These are phyloP conservation scores for Hypoxylon sp. DNA, from an alignment of 2,329 filamentous ascomycete species.

Conservation along the genomic window DNA sequence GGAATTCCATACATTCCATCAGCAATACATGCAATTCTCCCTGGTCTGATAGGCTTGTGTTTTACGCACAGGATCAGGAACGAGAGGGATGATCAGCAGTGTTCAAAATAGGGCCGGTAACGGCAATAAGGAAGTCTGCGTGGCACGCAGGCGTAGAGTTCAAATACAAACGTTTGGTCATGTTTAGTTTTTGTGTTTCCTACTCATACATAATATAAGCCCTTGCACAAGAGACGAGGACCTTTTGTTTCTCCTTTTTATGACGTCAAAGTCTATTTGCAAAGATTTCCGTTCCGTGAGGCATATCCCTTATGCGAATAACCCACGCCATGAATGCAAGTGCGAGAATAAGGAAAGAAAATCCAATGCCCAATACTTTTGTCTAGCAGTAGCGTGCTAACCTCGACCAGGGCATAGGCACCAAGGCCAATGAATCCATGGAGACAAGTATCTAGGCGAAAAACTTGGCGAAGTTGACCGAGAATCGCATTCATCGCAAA, in stretches of 20 bases:
- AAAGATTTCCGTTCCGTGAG: constrained; percentile 51
- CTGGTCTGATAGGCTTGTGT: background rate
- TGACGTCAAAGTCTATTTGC: constrained; percentile 49
- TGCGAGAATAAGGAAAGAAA: constrained; percentile 42
- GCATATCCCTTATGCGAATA: constrained; percentile 50
- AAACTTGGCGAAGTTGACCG: constrained; percentile 33
- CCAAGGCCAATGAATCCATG: constrained; percentile 23
- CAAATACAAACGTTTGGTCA: constrained; percentile 27
- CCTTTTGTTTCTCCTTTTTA: constrained; percentile 48
- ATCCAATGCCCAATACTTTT: constrained; percentile 46
- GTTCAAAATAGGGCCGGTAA: background rate
- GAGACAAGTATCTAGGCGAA: constrained; percentile 38
- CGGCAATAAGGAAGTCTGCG: background rate
- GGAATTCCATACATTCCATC: background rate
- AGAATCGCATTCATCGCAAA: constrained; percentile 17
- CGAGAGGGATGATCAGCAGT: background rate
- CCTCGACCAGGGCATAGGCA: constrained; percentile 24
- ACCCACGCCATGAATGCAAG: constrained; percentile 51
- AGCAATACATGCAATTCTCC: background rate
- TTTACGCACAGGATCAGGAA: background rate
- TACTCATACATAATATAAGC: constrained; percentile 52
- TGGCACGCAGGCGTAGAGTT: constrained; percentile 8
- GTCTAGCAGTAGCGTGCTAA: constrained; percentile 46
- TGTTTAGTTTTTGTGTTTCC: constrained; percentile 40
- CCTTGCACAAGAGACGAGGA: constrained; percentile 36